Evolutionary conservation across 169 alveolate species (phyloP).

Genomic region (Plasmodium ovale): DNA sequence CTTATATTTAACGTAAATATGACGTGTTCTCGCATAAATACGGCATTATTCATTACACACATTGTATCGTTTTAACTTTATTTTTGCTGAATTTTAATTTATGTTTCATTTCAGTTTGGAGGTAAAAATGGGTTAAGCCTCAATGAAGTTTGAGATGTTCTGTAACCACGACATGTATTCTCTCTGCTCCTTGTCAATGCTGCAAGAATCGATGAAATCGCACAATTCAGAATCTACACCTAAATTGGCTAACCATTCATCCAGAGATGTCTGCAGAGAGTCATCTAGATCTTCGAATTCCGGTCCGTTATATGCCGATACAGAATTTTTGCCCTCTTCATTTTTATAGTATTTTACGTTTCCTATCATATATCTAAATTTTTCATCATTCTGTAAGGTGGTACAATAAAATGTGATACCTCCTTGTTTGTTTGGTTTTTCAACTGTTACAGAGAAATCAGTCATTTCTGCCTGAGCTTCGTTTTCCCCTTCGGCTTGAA

Average conservation of each 20-base stretch:
- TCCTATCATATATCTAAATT: constrained; percentile 89
- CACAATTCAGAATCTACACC: constrained; percentile 90
- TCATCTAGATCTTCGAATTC: constrained; percentile 94
- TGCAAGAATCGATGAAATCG: constrained; percentile 91
- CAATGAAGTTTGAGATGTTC: constrained; percentile 77
- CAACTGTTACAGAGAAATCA: constrained; percentile 91
- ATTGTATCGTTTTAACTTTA: not conserved
- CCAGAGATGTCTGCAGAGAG: constrained; percentile 90
- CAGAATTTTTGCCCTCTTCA: constrained; percentile 88
- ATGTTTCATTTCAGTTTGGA: not conserved
- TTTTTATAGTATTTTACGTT: constrained; percentile 86
- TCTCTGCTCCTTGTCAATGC: constrained; percentile 91
- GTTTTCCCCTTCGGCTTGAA: constrained; percentile 90
- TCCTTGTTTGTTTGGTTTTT: constrained; percentile 84
- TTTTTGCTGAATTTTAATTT: too few species aligned
- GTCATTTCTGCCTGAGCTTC: constrained; percentile 91
- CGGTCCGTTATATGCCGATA: constrained; percentile 91
- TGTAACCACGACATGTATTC: constrained; percentile 88
- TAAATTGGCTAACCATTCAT: constrained; percentile 88
- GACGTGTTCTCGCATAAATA: not conserved
- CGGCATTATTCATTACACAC: not conserved
- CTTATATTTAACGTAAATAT: constrained; percentile 9
- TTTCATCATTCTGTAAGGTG: constrained; percentile 89
- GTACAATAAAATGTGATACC: constrained; percentile 91
- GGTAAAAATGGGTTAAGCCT: constrained; percentile 21